Base-by-base conservation (phyloP, 345 rosid genomes). In the Eucalyptus decipiens region DNA sequence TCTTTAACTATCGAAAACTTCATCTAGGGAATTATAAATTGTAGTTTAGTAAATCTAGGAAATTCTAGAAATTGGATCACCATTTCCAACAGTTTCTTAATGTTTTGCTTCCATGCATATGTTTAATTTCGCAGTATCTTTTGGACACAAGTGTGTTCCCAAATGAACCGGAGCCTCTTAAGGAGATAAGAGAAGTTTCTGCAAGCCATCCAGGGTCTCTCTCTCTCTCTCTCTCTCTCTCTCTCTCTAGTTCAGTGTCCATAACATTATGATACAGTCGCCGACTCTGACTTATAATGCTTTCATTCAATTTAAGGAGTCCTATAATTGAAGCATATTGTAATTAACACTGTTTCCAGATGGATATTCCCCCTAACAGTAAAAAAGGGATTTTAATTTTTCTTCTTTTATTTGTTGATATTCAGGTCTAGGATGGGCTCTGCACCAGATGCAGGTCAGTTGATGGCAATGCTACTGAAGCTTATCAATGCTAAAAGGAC, bases 391-490 rank as follows among this genome's bases (percentile, higher is more conserved):
- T 18, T 9, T 37, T 37, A 37, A 40, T 54, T 49, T 50, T 40
- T 54, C 54, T 42, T 80, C 15, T 24, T 86, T 67, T 9, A 43
- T 32, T 76, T 86, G 28, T 47, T 24, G 18, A 62, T 86, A 26
- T 88, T 3, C 90, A 95, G 95, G 88, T 91, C 92, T 28, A 0
- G 8, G 23, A 93, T 95, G 92, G 95, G 93, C 76, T 93, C 98
- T 80, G 93, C 95, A 62, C 98, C 98, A 4, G 98, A 96, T 89
- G 95, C 95, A 83, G 98, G 97, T 28, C 98, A 97, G 91, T 87
- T 96, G 56, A 93, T 97, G 60, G 91, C 86, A 32, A 93, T 95
- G 92, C 92, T 96, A 50, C 86, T 96, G 91, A 92, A 92, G 88
- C 94, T 97, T 19, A 88, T 89, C 15, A 91, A 95, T 88, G 95